Percentiles rank a stretch among this genome's conserved stretches.
Evolutionary conservation across 768 basidiomycete genomes (phyloP).

Genomic region (Lactifluus piperatus): DNA sequence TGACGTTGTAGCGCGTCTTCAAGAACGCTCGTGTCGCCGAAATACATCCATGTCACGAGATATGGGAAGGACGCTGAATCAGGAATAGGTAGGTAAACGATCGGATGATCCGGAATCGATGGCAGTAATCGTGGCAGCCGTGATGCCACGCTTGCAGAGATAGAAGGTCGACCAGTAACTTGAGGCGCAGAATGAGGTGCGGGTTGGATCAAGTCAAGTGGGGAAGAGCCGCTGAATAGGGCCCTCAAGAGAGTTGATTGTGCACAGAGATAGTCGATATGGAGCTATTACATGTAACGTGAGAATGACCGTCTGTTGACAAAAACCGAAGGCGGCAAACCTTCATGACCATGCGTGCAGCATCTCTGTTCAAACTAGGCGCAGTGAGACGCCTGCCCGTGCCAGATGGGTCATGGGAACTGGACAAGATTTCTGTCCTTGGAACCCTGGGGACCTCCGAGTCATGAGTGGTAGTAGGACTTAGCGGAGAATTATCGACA

Average conservation of each 20-base stretch:
- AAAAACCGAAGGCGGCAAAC: constrained; percentile 32
- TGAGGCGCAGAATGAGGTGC: constrained; percentile 21
- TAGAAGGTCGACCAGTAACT: constrained; percentile 20
- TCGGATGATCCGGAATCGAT: constrained; percentile 54
- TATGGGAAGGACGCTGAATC: constrained; percentile 64
- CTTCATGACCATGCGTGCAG: constrained; percentile 52
- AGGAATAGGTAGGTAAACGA: constrained; percentile 66
- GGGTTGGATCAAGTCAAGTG: constrained; percentile 47
- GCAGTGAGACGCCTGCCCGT: constrained; percentile 43
- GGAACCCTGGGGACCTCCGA: constrained; percentile 1
- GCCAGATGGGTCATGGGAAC: constrained; percentile 34
- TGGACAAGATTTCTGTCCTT: constrained; percentile 15
- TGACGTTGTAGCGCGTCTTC: constrained; percentile 58
- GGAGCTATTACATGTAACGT: constrained; percentile 41
- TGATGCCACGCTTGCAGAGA: constrained; percentile 34
- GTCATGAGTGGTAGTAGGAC: neutral
- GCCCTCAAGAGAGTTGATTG: constrained; percentile 68
- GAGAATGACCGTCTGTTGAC: neutral
- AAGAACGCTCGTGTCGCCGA: constrained; percentile 58
- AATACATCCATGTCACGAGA: constrained; percentile 77
- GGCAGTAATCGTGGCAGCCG: constrained; percentile 63
- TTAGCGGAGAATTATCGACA: neutral
- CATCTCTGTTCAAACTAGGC: constrained; percentile 37
- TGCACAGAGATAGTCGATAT: constrained; percentile 73
- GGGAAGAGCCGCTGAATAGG: constrained; percentile 59